A percentile compares a stretch with the other conserved stretches of the same genome.
Evolutionary conservation across 1,284 basidiomycete genomes (phyloP).

Genomic region (Cystobasidiaceae sp.): DNA sequence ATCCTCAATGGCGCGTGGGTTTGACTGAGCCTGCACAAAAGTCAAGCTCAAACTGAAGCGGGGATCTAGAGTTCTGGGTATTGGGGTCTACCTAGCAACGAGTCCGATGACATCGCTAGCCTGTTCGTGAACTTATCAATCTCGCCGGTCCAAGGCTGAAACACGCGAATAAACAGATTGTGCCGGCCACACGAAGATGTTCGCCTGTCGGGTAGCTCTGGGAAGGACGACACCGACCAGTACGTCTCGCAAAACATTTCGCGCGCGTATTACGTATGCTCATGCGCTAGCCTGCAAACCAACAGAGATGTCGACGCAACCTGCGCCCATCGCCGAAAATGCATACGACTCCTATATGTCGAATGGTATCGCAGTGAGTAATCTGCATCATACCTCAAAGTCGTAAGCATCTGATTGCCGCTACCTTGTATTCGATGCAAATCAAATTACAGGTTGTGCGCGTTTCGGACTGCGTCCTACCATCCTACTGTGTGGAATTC

Average conservation of each 20-base stretch:
- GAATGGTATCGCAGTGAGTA: not conserved
- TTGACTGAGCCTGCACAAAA: not conserved
- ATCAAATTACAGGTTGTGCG: not conserved
- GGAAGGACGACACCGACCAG: not conserved
- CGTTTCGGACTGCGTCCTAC: not conserved
- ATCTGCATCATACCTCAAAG: not conserved
- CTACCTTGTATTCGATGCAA: not conserved
- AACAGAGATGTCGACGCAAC: not conserved
- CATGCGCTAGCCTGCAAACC: not conserved
- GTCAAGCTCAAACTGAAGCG: not conserved
- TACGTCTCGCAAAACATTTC: not conserved
- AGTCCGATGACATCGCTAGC: not conserved
- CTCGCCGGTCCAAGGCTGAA: not conserved
- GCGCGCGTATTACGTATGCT: not conserved
- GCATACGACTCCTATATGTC: not conserved
- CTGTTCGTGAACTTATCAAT: not conserved
- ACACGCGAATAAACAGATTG: not conserved
- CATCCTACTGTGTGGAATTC: not conserved
- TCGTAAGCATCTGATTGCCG: not conserved
- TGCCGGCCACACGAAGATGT: not conserved
- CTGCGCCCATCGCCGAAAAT: constrained; percentile 4
- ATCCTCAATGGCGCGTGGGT: not conserved
- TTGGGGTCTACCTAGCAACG: not conserved
- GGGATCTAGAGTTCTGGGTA: not conserved
- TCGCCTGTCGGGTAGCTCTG: not conserved